A percentile compares a stretch with the other conserved stretches of the same genome.
Conservation (phyloP, 768 basidiomycete species). For the Lentinula boryana region DNA sequence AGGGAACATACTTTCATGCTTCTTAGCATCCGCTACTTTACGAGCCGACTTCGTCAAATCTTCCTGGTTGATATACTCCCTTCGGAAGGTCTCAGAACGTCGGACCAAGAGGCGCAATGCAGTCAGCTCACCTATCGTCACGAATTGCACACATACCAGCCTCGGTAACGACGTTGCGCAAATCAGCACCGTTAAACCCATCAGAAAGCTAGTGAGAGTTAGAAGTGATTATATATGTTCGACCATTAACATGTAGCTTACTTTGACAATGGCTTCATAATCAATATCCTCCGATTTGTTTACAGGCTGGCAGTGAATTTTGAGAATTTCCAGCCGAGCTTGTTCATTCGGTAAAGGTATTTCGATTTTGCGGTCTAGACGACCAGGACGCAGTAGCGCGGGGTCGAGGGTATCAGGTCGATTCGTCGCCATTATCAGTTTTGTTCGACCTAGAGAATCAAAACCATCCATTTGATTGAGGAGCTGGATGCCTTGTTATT, state of each 20-base stretch:
- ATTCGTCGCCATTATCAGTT: slow-evolving; percentile 99
- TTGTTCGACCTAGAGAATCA: slow-evolving; percentile 91
- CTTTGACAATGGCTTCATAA: slow-evolving; percentile 97
- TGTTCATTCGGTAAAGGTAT: slow-evolving; percentile 97
- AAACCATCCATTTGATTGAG: slow-evolving; percentile 99
- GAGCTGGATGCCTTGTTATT: slow-evolving; percentile 32
- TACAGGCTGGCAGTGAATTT: slow-evolving; percentile 92
- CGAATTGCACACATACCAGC: slow-evolving; percentile 99
- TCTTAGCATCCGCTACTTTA: slow-evolving; percentile 95
- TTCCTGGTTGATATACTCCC: slow-evolving; percentile 90
- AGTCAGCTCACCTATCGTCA: slow-evolving; percentile 67
- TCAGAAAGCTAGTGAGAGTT: slow-evolving; percentile 1
- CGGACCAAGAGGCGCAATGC: background rate
- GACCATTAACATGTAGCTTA: slow-evolving; percentile 19
- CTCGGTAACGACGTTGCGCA: slow-evolving; percentile 92
- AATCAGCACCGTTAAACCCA: slow-evolving; percentile 65
- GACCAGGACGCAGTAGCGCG: slow-evolving; percentile 91
- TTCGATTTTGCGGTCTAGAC: slow-evolving; percentile 96
- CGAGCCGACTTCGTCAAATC: slow-evolving; percentile 94
- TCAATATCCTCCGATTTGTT: slow-evolving; percentile 96
- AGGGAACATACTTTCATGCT: slow-evolving; percentile 79
- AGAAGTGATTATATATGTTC: background rate
- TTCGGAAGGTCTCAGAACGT: slow-evolving; percentile 18
- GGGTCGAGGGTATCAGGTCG: slow-evolving; percentile 97
- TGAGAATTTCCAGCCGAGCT: slow-evolving; percentile 91